Evolutionary conservation across 345 rosid species (phyloP), one percentile per base, ranked within the genome.

Genomic region (Ailanthus altissimus): DNA sequence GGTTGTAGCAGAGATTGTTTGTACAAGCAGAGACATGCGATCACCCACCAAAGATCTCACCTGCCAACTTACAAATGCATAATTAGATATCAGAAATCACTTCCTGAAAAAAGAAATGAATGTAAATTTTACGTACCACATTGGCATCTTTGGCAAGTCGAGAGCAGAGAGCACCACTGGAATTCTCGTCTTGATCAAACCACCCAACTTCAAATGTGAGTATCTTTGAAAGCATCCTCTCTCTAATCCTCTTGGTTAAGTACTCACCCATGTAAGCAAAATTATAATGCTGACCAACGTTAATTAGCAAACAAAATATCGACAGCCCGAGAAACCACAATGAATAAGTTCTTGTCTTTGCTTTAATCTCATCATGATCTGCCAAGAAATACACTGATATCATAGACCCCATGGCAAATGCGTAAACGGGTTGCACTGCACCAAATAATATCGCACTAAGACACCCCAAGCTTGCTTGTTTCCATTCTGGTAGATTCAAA

Each of bases 191-290:
- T 67, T 76, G 80, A 71, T 91, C 94, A 36, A 91, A 93, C 97
- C 96, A 93, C 1, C 93, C 88, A 60, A 93, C 83, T 82, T 91
- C 96, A 36, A 91, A 93, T 2, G 91, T 90, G 65, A 93, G 77
- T 20, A 93, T 82, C 79, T 88, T 93, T 0, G 90, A 80, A 42
- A 93, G 81, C 94, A 93, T 88, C 79, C 81, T 83, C 83, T 93
- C 93, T 71, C 97, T 81, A 38, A 93, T 81, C 65, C 94, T 82
- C 77, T 85, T 93, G 0, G 94, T 89, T 83, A 93, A 51, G 75
- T 84, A 70, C 80, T 90, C 93, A 0, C 96, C 94, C 87, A 86
- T 88, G 85, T 83, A 90, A 2, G 85, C 94, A 15, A 92, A 92
- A 73, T 68, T 86, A 72, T 88, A 93, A 76, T 91, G 96, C 74